Conservation (phyloP, 1,284 basidiomycete genomes). For the Garcileccinum viscosum region DNA sequence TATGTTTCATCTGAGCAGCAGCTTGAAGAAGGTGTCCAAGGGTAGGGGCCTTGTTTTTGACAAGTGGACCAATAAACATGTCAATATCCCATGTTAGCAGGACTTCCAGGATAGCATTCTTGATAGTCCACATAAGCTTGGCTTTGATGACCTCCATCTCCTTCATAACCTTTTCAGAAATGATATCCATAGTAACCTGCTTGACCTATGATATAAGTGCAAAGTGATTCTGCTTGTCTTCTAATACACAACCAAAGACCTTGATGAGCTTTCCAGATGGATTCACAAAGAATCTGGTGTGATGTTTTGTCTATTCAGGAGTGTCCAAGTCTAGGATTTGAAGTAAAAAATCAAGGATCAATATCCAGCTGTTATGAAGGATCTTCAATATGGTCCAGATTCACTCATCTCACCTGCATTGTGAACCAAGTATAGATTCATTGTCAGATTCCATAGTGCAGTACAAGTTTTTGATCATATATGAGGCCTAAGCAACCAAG, state of each 20-base stretch:
- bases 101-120: background rate
- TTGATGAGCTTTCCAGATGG: background rate
- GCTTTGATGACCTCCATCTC: background rate
- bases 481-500: background rate
- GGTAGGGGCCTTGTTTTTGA: background rate
- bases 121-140: background rate
- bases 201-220: background rate
- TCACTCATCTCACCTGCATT: background rate
- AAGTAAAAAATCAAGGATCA: background rate
- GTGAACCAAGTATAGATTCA: background rate
- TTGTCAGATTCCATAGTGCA: background rate
- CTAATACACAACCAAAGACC: background rate
- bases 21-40: background rate
- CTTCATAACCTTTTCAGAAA: background rate
- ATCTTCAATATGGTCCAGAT: background rate
- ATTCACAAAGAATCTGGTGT: background rate
- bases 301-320: background rate
- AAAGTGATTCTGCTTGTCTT: background rate
- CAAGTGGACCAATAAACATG: background rate
- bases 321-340: background rate
- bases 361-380: background rate
- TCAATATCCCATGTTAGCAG: background rate
- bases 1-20: background rate
- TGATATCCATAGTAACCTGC: background rate
- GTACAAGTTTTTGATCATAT: background rate